Evolutionary conservation across 2,329 filamentous ascomycete genomes (phyloP).

Genomic region (Colletotrichum caudatum): DNA sequence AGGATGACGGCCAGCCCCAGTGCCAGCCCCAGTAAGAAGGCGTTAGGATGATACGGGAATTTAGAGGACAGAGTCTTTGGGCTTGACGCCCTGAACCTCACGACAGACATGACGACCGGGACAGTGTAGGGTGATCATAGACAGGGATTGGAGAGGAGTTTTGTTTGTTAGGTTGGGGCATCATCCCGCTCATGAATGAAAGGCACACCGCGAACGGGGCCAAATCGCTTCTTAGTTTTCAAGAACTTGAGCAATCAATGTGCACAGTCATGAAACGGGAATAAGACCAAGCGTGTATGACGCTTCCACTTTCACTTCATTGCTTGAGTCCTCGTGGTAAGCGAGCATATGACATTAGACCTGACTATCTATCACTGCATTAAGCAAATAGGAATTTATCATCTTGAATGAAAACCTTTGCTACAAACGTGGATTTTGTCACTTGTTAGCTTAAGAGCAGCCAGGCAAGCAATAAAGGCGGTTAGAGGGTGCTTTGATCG

Average conservation of each 20-base stretch:
- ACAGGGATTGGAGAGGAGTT: conserved; percentile 40
- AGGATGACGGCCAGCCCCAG: conserved; percentile 74
- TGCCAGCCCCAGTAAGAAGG: conserved; percentile 76
- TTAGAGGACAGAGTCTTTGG: conserved; percentile 39
- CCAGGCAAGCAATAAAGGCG: neutral
- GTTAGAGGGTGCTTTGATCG: neutral
- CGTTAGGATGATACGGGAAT: conserved; percentile 23
- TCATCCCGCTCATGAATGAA: conserved; percentile 42
- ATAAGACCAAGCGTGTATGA: neutral
- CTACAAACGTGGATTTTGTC: accelerated
- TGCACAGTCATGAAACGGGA: neutral
- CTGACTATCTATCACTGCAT: neutral
- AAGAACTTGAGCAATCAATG: neutral
- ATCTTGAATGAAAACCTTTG: neutral
- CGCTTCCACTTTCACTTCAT: neutral
- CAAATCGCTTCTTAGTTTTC: conserved; percentile 22
- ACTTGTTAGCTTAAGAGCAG: neutral
- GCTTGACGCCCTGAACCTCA: conserved; percentile 31
- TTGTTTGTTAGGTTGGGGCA: conserved; percentile 39
- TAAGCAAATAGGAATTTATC: neutral
- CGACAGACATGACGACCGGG: conserved; percentile 41
- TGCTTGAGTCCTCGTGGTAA: neutral
- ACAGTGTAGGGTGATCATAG: conserved; percentile 39
- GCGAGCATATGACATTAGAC: neutral
- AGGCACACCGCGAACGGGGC: conserved; percentile 30